phyloP scores from a whole-genome alignment of 2,329 filamentous ascomycete genomes.

The Xylariaceae sp. region DNA sequence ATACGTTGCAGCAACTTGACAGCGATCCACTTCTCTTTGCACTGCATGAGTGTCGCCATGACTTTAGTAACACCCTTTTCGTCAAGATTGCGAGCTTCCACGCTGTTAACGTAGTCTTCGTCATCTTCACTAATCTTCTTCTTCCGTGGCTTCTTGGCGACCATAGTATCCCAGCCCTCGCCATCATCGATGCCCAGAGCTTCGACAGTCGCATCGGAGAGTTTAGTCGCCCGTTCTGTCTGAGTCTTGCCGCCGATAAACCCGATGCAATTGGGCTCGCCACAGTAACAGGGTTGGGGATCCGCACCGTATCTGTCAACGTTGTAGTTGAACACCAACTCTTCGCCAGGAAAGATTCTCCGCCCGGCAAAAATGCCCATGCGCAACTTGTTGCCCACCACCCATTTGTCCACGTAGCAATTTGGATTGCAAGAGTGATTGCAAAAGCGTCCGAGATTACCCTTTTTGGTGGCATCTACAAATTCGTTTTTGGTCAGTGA shows the following conservation, averaged over 20 bases:
- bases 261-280: conserved; percentile 87
- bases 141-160: conserved; percentile 85
- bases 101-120: conserved; percentile 90
- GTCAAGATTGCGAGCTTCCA: conserved; percentile 33
- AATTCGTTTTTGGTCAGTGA: conserved; percentile 95
- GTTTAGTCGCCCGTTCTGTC: conserved; percentile 88
- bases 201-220: conserved; percentile 85
- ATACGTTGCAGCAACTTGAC: conserved; percentile 91
- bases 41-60: conserved; percentile 82
- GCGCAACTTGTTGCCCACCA: conserved; percentile 91
- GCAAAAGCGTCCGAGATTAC: conserved; percentile 94
- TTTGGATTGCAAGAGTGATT: conserved; percentile 99
- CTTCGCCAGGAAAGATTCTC: conserved; percentile 79
- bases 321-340: conserved; percentile 99
- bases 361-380: conserved; percentile 98
- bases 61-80: conserved; percentile 36
- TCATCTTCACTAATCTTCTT: conserved; percentile 90
- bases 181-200: conserved; percentile 91
- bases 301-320: conserved; percentile 97
- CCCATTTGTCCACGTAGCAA: conserved; percentile 99
- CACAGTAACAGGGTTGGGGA: conserved; percentile 95
- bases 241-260: conserved; percentile 98
- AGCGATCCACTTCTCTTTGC: conserved; percentile 98
- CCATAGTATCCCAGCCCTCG: conserved; percentile 86
- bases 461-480: conserved; percentile 94